These are phyloP conservation scores for Phytopythium boreale DNA, from an alignment of 352 stramenopile genomes.

Conservation along the genomic window DNA sequence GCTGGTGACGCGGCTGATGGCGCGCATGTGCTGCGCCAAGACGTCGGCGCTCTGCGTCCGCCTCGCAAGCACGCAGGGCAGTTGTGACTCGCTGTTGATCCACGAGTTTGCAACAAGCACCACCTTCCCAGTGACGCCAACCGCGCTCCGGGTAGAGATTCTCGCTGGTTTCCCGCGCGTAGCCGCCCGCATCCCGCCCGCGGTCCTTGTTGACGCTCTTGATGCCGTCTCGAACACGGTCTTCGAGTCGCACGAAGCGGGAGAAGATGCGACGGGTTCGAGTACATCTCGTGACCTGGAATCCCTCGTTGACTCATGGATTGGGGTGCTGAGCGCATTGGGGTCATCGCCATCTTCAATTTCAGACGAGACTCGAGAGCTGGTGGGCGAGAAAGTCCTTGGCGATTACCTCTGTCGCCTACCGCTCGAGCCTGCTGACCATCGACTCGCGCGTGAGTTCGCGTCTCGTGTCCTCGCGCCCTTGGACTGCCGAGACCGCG, in stretches of 20 bases:
- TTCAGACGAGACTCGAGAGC: slow-evolving; percentile 9
- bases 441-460: slow-evolving; percentile 22
- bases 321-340: slow-evolving; percentile 18
- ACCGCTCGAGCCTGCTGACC: slow-evolving; percentile 15
- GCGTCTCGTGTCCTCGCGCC: slow-evolving; percentile 22
- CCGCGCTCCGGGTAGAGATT: slow-evolving; percentile 18
- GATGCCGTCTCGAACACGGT: slow-evolving; percentile 16
- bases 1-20: slow-evolving; percentile 23
- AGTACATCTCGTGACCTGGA: background rate
- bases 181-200: slow-evolving; percentile 19
- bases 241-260: slow-evolving; percentile 19
- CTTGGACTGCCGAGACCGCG: slow-evolving; percentile 17
- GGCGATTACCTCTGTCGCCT: slow-evolving; percentile 20
- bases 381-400: slow-evolving; percentile 16
- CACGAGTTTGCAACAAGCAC: slow-evolving; percentile 15
- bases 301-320: slow-evolving; percentile 27
- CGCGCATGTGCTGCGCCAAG: slow-evolving; percentile 23
- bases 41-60: slow-evolving; percentile 22
- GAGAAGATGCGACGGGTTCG: slow-evolving; percentile 10
- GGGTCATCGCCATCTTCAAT: background rate
- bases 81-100: slow-evolving; percentile 30
- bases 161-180: slow-evolving; percentile 17
- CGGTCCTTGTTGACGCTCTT: slow-evolving; percentile 15
- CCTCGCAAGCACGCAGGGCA: slow-evolving; percentile 33
- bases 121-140: slow-evolving; percentile 19